phyloP scores from a whole-genome alignment of 202 grass and related monocot species.

The Bolboschoenoplectus hybrid region DNA sequence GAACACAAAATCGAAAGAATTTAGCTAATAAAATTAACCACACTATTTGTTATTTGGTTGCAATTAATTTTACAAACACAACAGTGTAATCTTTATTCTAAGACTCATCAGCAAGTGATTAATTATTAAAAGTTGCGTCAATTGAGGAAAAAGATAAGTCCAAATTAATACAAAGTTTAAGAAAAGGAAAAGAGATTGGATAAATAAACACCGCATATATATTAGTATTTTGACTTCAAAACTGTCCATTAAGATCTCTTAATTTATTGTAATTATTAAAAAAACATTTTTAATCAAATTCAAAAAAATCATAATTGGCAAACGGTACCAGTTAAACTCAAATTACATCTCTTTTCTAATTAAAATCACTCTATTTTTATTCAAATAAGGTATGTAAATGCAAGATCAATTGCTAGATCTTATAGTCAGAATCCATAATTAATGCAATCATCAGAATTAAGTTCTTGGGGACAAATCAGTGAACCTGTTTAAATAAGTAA shows the following conservation, averaged over 20 bases:
- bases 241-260: background rate
- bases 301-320: background rate
- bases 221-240: background rate
- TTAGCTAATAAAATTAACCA: background rate
- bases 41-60: background rate
- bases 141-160: background rate
- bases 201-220: background rate
- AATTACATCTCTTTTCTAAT: background rate
- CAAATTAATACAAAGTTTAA: background rate
- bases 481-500: background rate
- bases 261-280: background rate
- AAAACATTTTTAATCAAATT: background rate
- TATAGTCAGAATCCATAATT: background rate
- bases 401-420: background rate
- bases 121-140: background rate
- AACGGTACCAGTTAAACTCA: constrained; percentile 8
- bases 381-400: background rate
- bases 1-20: background rate
- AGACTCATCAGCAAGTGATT: background rate
- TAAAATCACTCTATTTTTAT: background rate
- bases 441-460: background rate
- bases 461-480: background rate
- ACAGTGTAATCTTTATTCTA: too few species aligned
- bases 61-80: background rate
- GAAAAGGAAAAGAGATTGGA: background rate